Conservation (phyloP, 257 asterid species). For the Marsdenia floribunda region DNA sequence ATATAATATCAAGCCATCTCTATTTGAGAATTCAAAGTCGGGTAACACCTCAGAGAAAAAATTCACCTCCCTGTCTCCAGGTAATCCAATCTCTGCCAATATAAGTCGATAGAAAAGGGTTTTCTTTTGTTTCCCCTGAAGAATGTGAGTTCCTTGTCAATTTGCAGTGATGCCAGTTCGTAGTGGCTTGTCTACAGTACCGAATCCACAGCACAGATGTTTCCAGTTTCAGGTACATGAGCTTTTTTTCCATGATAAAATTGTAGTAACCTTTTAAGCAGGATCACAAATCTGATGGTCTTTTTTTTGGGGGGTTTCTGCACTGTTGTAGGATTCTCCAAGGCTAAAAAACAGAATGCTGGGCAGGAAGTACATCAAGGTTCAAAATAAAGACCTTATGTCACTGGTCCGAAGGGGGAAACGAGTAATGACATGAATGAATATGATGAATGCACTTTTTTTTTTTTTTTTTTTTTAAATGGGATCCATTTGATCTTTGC, state of each 20-base stretch:
- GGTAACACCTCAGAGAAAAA: constrained; percentile 11
- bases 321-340: constrained; percentile 29
- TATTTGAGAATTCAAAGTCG: constrained; percentile 17
- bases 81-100: constrained; percentile 11
- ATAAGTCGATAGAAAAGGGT: too few species aligned
- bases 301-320: not conserved
- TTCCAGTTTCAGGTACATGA: constrained; percentile 51
- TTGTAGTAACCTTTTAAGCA: not conserved
- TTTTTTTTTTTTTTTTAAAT: too few species aligned
- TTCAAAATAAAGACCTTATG: constrained; percentile 37
- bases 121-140: too few species aligned
- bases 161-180: constrained; percentile 39
- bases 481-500: too few species aligned
- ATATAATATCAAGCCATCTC: constrained; percentile 26
- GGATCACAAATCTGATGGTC: not conserved
- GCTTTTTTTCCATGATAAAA: not conserved
- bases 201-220: constrained; percentile 31
- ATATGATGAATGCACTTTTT: too few species aligned
- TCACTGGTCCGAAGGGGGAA: constrained; percentile 43
- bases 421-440: constrained; percentile 28
- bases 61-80: constrained; percentile 23
- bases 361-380: constrained; percentile 31
- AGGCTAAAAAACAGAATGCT: constrained; percentile 38
- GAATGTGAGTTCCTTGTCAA: not conserved
- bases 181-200: constrained; percentile 29